These are phyloP conservation scores for Dalechampia spathulata DNA, from an alignment of 441 rosid genomes.

Conservation along the genomic window DNA sequence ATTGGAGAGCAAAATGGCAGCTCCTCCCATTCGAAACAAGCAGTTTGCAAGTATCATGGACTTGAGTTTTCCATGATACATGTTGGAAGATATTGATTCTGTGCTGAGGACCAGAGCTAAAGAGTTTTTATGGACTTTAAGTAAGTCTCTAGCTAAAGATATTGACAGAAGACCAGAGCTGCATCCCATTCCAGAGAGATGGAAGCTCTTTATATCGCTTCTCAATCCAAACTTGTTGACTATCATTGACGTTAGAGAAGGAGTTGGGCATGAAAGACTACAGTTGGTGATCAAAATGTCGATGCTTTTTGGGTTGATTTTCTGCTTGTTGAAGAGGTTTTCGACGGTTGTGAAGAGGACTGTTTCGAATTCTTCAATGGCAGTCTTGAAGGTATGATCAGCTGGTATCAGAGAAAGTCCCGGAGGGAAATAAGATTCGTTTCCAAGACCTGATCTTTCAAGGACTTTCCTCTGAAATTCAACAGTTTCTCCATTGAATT, in stretches of 20 bases:
- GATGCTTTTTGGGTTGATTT: constrained; percentile 34
- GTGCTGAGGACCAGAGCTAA: constrained; percentile 46
- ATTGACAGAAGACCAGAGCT: constrained; percentile 50
- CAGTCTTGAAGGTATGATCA: constrained; percentile 29
- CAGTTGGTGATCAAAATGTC: constrained; percentile 52
- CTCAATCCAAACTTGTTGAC: constrained; percentile 49
- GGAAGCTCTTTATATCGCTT: constrained; percentile 42
- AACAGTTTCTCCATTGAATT: background rate
- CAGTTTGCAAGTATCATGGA: constrained; percentile 66
- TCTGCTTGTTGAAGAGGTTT: constrained; percentile 36
- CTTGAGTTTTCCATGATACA: constrained; percentile 52
- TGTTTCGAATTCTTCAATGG: constrained; percentile 38
- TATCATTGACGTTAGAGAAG: constrained; percentile 47
- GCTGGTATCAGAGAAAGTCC: constrained; percentile 23
- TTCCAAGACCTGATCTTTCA: constrained; percentile 59
- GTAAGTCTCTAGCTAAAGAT: constrained; percentile 32
- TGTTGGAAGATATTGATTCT: constrained; percentile 48
- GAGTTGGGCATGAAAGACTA: constrained; percentile 42
- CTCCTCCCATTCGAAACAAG: constrained; percentile 58
- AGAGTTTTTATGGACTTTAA: constrained; percentile 30
- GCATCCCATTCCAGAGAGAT: constrained; percentile 65
- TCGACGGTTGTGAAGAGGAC: constrained; percentile 40
- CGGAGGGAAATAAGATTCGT: constrained; percentile 48
- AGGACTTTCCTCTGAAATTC: constrained; percentile 46
- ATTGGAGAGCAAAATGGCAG: constrained; percentile 53